Conservation (phyloP, 345 rosid species). For the Hibiscus trionum region DNA sequence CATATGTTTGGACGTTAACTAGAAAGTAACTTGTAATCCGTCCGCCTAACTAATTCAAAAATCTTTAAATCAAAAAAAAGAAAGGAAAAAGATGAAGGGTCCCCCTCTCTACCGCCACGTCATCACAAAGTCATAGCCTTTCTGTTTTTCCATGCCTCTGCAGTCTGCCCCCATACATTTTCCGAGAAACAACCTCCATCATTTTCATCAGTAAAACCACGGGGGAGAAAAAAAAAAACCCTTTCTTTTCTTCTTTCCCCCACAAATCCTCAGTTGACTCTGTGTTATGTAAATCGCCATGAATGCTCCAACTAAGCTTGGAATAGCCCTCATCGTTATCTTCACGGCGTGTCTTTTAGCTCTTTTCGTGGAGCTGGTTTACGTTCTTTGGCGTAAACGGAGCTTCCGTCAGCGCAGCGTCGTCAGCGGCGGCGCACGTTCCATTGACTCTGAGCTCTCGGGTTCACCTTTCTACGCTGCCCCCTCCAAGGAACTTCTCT, state of each 20-base stretch:
- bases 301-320: slow-evolving; percentile 33
- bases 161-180: background rate
- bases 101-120: slow-evolving; percentile 17
- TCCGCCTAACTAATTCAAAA: background rate
- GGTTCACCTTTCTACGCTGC: slow-evolving; percentile 17
- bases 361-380: slow-evolving; percentile 32
- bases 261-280: background rate
- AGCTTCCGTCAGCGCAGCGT: slow-evolving; percentile 28
- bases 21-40: background rate
- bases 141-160: background rate
- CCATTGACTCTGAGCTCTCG: slow-evolving; percentile 13
- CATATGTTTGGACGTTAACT: background rate
- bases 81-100: background rate
- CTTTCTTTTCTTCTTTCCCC: background rate
- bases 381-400: slow-evolving; percentile 46
- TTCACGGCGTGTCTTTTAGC: slow-evolving; percentile 36
- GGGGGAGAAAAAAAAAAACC: background rate
- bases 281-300: slow-evolving; percentile 15
- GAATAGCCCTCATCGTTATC: slow-evolving; percentile 29
- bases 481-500: slow-evolving; percentile 67
- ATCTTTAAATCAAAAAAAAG: background rate
- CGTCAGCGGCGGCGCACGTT: slow-evolving; percentile 8
- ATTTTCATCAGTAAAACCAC: background rate
- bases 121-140: background rate
- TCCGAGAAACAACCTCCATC: slow-evolving; percentile 6